phyloP scores from a whole-genome alignment of 495 filamentous ascomycete genomes.

The Aspergillus olivimuriae region DNA sequence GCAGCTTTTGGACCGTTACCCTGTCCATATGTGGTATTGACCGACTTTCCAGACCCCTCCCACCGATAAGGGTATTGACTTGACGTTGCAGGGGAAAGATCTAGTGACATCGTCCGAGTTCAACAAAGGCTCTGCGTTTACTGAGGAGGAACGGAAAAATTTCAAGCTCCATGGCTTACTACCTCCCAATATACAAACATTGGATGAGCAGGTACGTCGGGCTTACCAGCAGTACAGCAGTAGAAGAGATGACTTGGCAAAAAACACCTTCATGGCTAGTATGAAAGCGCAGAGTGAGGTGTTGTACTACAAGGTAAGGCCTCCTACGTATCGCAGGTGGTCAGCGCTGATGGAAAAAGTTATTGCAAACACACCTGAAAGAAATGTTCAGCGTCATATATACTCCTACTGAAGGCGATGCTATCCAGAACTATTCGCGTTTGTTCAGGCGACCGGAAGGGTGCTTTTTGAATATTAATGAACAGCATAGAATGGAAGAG shows the following conservation, averaged over 20 bases:
- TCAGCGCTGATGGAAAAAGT: no score
- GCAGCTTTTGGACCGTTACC: constrained; percentile 57
- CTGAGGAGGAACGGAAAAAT: constrained; percentile 55
- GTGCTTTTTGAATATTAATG: constrained; percentile 50
- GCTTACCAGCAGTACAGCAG: constrained; percentile 75
- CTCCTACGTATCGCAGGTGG: no score
- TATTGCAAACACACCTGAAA: constrained; percentile 60
- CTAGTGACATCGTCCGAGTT: constrained; percentile 64
- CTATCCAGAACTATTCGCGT: constrained; percentile 78
- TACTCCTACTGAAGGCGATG: constrained; percentile 88
- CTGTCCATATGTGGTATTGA: constrained; percentile 14
- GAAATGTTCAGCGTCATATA: constrained; percentile 90
- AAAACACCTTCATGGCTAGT: constrained; percentile 77
- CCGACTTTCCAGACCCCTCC: neutral
- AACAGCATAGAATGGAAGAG: constrained; percentile 51
- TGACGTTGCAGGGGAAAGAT: constrained; percentile 45
- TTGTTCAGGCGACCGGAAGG: constrained; percentile 73
- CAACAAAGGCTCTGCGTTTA: constrained; percentile 81
- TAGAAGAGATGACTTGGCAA: constrained; percentile 54
- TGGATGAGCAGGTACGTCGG: constrained; percentile 72
- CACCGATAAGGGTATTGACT: neutral
- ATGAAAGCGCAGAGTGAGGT: constrained; percentile 80
- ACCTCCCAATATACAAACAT: constrained; percentile 64
- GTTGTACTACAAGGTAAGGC: constrained; percentile 62
- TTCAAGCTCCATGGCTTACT: constrained; percentile 70